These are phyloP conservation scores for Cryptococcus jaspeensis DNA, from an alignment of 1,284 basidiomycete genomes.

Conservation along the genomic window DNA sequence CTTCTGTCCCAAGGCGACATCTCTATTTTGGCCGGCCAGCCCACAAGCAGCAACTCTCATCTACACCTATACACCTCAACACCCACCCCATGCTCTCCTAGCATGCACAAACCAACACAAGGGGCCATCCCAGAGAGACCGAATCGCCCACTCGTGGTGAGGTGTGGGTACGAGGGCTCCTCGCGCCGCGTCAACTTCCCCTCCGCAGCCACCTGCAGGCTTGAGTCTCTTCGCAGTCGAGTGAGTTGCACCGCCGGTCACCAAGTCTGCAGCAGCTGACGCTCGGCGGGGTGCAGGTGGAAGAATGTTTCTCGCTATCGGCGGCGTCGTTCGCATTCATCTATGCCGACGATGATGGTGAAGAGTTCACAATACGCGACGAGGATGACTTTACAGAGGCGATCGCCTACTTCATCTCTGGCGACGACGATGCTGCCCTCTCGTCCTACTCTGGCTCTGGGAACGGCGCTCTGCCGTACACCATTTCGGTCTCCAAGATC, in stretches of 20 bases:
- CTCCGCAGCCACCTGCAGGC: conserved; percentile 71
- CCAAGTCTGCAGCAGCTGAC: neutral
- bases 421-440: conserved; percentile 65
- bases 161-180: conserved; percentile 71
- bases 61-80: too few species aligned
- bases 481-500: conserved; percentile 56
- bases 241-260: conserved; percentile 52
- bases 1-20: too few species aligned
- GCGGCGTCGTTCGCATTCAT: conserved; percentile 67
- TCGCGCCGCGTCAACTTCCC: conserved; percentile 72
- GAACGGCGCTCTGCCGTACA: conserved; percentile 1
- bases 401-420: conserved; percentile 74
- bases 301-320: conserved; percentile 75
- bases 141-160: conserved; percentile 68
- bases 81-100: too few species aligned
- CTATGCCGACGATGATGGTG: conserved; percentile 83
- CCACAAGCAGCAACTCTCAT: too few species aligned
- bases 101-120: too few species aligned
- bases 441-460: conserved; percentile 60
- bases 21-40: too few species aligned
- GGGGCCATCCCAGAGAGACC: conserved; percentile 50
- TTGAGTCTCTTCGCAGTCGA: conserved; percentile 66
- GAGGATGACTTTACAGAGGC: conserved; percentile 79
- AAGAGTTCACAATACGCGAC: conserved; percentile 64
- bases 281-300: conserved; percentile 58